Evolutionary conservation across 352 stramenopile species (phyloP).

Genomic region (Phytophthora parvispora): DNA sequence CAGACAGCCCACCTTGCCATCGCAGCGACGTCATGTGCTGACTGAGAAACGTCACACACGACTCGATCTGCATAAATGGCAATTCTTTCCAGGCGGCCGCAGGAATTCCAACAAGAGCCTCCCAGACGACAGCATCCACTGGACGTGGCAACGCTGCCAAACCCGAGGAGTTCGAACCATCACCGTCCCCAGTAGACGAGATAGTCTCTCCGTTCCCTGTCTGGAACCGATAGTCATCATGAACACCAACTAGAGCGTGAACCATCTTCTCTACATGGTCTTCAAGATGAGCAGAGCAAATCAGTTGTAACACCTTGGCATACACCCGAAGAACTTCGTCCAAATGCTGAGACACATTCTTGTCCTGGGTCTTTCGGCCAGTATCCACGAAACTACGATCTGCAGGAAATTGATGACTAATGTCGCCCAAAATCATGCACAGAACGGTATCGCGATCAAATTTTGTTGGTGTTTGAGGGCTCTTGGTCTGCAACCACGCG

Average conservation of each 20-base stretch:
- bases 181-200: conserved; percentile 9
- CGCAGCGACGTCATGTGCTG: conserved; percentile 71
- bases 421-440: conserved; percentile 81
- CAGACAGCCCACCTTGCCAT: conserved; percentile 57
- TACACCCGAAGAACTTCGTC: conserved; percentile 80
- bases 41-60: conserved; percentile 65
- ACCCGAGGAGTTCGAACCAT: conserved; percentile 4
- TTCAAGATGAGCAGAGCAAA: conserved; percentile 72
- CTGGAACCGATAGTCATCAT: conserved; percentile 86
- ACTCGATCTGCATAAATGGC: conserved; percentile 50
- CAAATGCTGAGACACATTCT: conserved; percentile 27
- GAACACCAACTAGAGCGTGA: conserved; percentile 79
- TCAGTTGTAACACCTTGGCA: conserved; percentile 72
- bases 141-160: conserved; percentile 53
- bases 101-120: conserved; percentile 66
- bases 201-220: conserved; percentile 24
- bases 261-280: conserved; percentile 89
- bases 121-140: conserved; percentile 76
- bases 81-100: conserved; percentile 57
- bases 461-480: conserved; percentile 58
- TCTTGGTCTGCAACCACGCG: conserved; percentile 74
- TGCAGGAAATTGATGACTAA: conserved; percentile 64
- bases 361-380: conserved; percentile 22
- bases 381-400: conserved; percentile 42
- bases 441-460: conserved; percentile 88